phyloP scores from a whole-genome alignment of 495 filamentous ascomycete species.

The Aspergillus campestris region DNA sequence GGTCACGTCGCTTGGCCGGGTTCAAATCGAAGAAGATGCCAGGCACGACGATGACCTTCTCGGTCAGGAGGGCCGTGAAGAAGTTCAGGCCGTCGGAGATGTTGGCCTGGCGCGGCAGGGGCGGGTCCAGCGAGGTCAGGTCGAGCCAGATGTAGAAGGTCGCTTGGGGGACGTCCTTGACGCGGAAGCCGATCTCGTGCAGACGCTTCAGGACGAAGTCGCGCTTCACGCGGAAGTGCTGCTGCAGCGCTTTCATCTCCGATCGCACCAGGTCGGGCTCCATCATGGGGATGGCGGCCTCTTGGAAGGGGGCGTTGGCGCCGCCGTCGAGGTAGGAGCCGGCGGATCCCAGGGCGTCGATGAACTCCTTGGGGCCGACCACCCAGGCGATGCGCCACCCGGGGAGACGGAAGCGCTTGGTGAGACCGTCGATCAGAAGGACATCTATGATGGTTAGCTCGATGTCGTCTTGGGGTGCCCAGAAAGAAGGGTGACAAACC shows the following conservation, averaged over 20 bases:
- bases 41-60: conserved; percentile 92
- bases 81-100: conserved; percentile 93
- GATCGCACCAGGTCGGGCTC: conserved; percentile 66
- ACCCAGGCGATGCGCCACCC: conserved; percentile 98
- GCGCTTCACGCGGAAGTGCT: conserved; percentile 80
- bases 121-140: conserved; percentile 40
- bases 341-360: conserved; percentile 86
- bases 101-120: conserved; percentile 37
- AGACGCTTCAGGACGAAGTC: conserved; percentile 80
- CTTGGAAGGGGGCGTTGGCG: conserved; percentile 90
- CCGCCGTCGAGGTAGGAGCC: conserved; percentile 95
- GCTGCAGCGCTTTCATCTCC: conserved; percentile 89
- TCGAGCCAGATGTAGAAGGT: conserved; percentile 92
- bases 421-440: conserved; percentile 89
- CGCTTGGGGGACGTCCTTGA: conserved; percentile 70
- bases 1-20: conserved; percentile 76
- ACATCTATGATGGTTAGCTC: conserved; percentile 46
- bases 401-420: conserved; percentile 92
- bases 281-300: conserved; percentile 87
- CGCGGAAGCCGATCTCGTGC: conserved; percentile 72
- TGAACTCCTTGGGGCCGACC: conserved; percentile 90
- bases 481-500: conserved; percentile 24
- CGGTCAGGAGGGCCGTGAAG: conserved; percentile 83
- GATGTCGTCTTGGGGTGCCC: conserved; percentile 25
- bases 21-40: conserved; percentile 84